Evolutionary conservation across 139 green algal genomes (phyloP), one percentile per base, ranked within the genome.

Genomic region (Marvania coccoides): DNA sequence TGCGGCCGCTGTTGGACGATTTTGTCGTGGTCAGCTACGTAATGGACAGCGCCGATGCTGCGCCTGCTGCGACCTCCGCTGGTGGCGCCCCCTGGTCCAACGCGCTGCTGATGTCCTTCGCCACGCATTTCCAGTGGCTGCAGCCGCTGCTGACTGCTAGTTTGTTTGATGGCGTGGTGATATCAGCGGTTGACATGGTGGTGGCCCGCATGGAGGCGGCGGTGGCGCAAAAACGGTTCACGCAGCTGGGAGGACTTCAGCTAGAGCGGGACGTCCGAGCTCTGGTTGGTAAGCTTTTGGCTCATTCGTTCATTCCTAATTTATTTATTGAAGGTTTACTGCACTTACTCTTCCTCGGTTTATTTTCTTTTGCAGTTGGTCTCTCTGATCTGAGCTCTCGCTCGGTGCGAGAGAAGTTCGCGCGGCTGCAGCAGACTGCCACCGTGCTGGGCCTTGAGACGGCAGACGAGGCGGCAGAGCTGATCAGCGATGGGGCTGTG

Each of bases 331-430:
- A 1, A 63, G 26, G 1, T 23, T 31, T 38, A 29, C 28, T 40
- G 28, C 36, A 4, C 6, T 13, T 14, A 8, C 28, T 19, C 26
- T 29, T n/a, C 13, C 9, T 12, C 33, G 2, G 23, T 24, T 34
- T 14, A 3, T 13, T 0, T 24, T 13, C 46, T 6, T 5, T 5
- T 28, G 60, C 35, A 64, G 65, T 58, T 24, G 70, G 78, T 30
- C 70, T 92, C n/a, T 83, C 76, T 4, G 86, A 89, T 35, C 63
- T 96, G 29, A 93, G 83, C 0, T 47, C 65, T 14, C 74, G 86
- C 36, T 87, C 90, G 1, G 87, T 98, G 60, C 74, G 92, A 3
- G 92, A 98, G 73, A 94, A 95, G 71, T 95, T 98, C 68, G 80
- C 91, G 14, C 69, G 85, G 28, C 82, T 98, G 4, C 66, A 28